Conservation (phyloP, 202 grass and related monocot genomes). For the Saccharum hybrid region DNA sequence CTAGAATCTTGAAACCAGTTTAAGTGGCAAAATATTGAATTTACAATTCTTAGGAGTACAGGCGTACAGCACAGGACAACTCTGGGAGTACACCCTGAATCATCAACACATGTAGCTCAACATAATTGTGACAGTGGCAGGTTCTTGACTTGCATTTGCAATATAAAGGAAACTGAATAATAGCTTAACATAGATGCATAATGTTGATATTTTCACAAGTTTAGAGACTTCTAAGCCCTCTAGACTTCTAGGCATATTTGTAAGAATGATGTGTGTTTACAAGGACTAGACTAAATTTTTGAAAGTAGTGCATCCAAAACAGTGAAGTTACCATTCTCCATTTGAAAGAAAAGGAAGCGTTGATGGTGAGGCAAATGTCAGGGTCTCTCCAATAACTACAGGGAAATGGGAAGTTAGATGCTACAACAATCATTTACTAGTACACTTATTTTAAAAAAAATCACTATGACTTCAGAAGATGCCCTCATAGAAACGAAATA, state of each 20-base stretch:
- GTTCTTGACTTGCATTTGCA: constrained; percentile 2
- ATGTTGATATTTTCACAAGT: constrained; percentile 10
- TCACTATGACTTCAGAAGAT: constrained; percentile 14
- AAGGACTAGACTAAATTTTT: not conserved
- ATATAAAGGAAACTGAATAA: constrained; percentile 14
- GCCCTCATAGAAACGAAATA: constrained; percentile 11
- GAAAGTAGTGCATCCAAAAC: constrained; percentile 42
- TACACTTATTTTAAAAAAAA: not conserved
- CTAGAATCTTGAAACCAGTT: constrained; percentile 4
- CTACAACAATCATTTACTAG: constrained; percentile 24
- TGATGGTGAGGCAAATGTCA: constrained; percentile 85
- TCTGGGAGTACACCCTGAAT: constrained; percentile 16
- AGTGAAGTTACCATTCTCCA: constrained; percentile 89
- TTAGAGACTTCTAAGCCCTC: constrained; percentile 1
- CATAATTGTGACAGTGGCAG: constrained; percentile 13
- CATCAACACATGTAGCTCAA: constrained; percentile 29
- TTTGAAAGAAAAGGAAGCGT: constrained; percentile 94
- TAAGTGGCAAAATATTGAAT: constrained; percentile 12
- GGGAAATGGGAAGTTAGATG: constrained; percentile 41
- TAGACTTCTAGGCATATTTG: constrained; percentile 18
- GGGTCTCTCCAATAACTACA: constrained; percentile 94
- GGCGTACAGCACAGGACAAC: not conserved
- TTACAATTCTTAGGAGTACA: constrained; percentile 20
- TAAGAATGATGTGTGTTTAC: constrained; percentile 18
- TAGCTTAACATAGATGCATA: constrained; percentile 1